Evolutionary conservation across 1,284 basidiomycete species (phyloP).

Genomic region (Ustilago cynodontis): DNA sequence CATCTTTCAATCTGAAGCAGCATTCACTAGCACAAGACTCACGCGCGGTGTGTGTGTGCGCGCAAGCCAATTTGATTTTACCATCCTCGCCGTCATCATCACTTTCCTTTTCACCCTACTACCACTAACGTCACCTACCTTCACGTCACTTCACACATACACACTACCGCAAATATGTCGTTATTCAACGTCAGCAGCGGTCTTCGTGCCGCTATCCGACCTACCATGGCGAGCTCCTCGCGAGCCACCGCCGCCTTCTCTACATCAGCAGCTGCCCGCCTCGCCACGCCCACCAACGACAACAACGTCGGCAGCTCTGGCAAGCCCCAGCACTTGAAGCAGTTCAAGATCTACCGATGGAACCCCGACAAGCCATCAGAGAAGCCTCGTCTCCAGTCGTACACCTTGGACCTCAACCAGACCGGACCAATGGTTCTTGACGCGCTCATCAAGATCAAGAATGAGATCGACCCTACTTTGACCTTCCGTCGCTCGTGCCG

Average conservation of each 20-base stretch:
- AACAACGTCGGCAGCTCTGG: constrained; percentile 38
- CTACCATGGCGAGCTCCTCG: constrained; percentile 36
- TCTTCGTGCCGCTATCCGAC: constrained; percentile 43
- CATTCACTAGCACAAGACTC: not conserved
- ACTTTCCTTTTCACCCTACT: not conserved
- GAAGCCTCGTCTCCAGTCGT: constrained; percentile 91
- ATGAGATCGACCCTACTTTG: constrained; percentile 94
- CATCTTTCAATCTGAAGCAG: constrained; percentile 6
- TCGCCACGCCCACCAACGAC: constrained; percentile 65
- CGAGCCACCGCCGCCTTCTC: constrained; percentile 53
- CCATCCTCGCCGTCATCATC: constrained; percentile 1
- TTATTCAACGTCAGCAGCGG: constrained; percentile 45
- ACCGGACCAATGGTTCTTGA: constrained; percentile 97
- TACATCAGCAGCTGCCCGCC: constrained; percentile 54
- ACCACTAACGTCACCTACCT: constrained; percentile 9
- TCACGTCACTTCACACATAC: not conserved
- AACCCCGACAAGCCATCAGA: constrained; percentile 94
- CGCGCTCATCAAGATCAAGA: constrained; percentile 96
- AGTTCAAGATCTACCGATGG: constrained; percentile 70
- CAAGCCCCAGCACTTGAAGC: constrained; percentile 65
- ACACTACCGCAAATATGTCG: constrained; percentile 29
- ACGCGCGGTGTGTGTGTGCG: constrained; percentile 1
- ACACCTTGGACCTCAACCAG: constrained; percentile 92
- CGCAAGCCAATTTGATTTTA: constrained; percentile 12
- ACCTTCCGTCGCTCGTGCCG: constrained; percentile 97